These are phyloP conservation scores for Heritiera fomes DNA, from an alignment of 345 rosid species.

Conservation along the genomic window DNA sequence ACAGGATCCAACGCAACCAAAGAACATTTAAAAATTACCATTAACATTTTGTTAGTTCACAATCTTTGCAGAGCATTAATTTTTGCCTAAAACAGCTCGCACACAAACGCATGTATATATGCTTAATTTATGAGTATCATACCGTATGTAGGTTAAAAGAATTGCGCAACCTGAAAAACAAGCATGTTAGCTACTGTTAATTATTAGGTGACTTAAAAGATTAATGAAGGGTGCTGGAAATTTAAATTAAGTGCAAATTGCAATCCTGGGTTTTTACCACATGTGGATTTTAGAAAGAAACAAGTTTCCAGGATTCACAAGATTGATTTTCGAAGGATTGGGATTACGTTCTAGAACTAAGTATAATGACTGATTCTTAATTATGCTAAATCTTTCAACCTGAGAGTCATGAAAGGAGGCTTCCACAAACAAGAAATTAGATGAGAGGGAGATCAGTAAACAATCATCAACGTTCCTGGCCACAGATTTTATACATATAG, in stretches of 20 bases:
- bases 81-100: background rate
- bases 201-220: background rate
- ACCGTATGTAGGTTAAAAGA: background rate
- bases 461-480: too few species aligned
- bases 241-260: background rate
- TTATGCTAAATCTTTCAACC: background rate
- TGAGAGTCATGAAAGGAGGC: background rate
- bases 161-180: background rate
- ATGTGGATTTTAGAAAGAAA: background rate
- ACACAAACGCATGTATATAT: background rate
- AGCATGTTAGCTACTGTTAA: background rate
- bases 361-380: background rate
- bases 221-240: background rate
- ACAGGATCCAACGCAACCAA: background rate
- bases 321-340: background rate
- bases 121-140: background rate
- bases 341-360: background rate
- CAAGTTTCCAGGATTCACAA: background rate
- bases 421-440: too few species aligned
- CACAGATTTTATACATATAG: too few species aligned
- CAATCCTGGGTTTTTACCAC: background rate
- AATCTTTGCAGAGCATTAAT: background rate
- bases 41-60: background rate
- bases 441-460: background rate
- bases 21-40: background rate